Conservation (phyloP, 2,329 filamentous ascomycete genomes). For the Didymella pomorum region DNA sequence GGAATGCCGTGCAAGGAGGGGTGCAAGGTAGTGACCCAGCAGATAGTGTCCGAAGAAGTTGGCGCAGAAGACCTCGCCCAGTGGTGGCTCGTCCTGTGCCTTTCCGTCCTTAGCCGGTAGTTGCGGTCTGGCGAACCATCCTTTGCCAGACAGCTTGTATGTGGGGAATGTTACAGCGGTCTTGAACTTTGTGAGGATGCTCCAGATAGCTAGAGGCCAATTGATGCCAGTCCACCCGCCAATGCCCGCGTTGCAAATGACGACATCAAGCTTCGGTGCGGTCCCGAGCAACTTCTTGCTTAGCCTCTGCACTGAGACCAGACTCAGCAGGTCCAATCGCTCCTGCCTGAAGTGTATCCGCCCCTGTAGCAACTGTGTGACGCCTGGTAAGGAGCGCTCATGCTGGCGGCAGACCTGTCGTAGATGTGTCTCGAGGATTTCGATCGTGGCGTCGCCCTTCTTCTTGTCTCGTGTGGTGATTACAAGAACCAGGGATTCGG, state of each 20-base stretch:
- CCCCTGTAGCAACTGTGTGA: slow-evolving; percentile 51
- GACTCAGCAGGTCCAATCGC: slow-evolving; percentile 64
- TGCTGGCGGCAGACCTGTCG: slow-evolving; percentile 54
- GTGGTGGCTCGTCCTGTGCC: slow-evolving; percentile 59
- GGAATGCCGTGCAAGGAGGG: slow-evolving; percentile 68
- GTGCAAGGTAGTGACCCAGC: slow-evolving; percentile 79
- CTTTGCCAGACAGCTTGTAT: slow-evolving; percentile 73
- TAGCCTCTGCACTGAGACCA: slow-evolving; percentile 64
- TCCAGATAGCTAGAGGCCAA: slow-evolving; percentile 68
- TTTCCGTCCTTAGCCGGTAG: slow-evolving; percentile 43
- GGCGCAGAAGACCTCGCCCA: slow-evolving; percentile 86
- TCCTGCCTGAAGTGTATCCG: slow-evolving; percentile 64
- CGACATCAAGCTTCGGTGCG: slow-evolving; percentile 76
- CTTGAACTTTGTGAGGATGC: slow-evolving; percentile 67
- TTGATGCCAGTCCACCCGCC: slow-evolving; percentile 85
- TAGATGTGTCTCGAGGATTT: slow-evolving; percentile 69
- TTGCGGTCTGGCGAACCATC: slow-evolving; percentile 64
- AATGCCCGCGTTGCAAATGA: slow-evolving; percentile 88
- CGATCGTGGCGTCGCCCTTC: slow-evolving; percentile 78
- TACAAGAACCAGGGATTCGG: slow-evolving; percentile 77
- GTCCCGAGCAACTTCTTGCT: slow-evolving; percentile 61
- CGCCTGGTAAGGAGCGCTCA: slow-evolving; percentile 48
- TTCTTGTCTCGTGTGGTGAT: slow-evolving; percentile 79
- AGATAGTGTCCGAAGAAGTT: slow-evolving; percentile 97
- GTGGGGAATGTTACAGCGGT: slow-evolving; percentile 77